Percentiles rank a stretch among this genome's conserved stretches.
Evolutionary conservation across 192 early-diverging fungal genomes (phyloP).

Genomic region (Mortierella antarctica): DNA sequence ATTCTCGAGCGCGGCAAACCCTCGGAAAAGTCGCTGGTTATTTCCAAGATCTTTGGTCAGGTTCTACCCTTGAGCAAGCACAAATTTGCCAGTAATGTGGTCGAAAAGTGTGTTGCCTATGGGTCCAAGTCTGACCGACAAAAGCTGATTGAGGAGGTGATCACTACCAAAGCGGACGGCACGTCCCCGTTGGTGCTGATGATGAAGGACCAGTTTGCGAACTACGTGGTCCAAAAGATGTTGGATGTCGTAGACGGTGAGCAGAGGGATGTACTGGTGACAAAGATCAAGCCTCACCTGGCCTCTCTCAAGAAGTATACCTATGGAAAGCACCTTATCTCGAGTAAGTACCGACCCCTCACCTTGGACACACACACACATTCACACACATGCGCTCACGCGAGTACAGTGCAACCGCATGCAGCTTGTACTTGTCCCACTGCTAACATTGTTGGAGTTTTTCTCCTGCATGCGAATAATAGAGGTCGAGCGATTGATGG

Average conservation of each 20-base stretch:
- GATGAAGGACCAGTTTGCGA: slow-evolving; percentile 99
- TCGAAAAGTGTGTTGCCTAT: slow-evolving; percentile 98
- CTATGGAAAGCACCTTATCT: slow-evolving; percentile 97
- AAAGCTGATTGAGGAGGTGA: slow-evolving; percentile 93
- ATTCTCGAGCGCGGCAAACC: slow-evolving; percentile 94
- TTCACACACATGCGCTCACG: too few species aligned
- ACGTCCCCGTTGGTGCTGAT: slow-evolving; percentile 89
- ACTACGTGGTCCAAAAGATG: slow-evolving; percentile 99
- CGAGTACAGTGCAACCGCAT: too few species aligned
- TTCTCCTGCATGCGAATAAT: too few species aligned
- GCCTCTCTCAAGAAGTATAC: slow-evolving; percentile 95
- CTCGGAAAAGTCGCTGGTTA: slow-evolving; percentile 87
- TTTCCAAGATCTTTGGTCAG: slow-evolving; percentile 91
- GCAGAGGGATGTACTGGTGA: slow-evolving; percentile 89
- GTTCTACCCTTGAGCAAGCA: slow-evolving; percentile 95
- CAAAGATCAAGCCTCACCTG: slow-evolving; percentile 94
- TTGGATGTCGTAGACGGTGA: slow-evolving; percentile 95
- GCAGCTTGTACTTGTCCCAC: too few species aligned
- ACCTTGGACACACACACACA: too few species aligned
- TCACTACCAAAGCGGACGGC: slow-evolving; percentile 85
- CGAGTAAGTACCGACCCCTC: slow-evolving; percentile 53
- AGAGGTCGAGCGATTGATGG: too few species aligned
- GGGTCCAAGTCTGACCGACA: slow-evolving; percentile 89
- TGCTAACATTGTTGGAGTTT: too few species aligned
- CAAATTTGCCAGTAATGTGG: slow-evolving; percentile 99